Evolutionary conservation across 306 rosid species (phyloP).

Genomic region (Lotus japonicus): DNA sequence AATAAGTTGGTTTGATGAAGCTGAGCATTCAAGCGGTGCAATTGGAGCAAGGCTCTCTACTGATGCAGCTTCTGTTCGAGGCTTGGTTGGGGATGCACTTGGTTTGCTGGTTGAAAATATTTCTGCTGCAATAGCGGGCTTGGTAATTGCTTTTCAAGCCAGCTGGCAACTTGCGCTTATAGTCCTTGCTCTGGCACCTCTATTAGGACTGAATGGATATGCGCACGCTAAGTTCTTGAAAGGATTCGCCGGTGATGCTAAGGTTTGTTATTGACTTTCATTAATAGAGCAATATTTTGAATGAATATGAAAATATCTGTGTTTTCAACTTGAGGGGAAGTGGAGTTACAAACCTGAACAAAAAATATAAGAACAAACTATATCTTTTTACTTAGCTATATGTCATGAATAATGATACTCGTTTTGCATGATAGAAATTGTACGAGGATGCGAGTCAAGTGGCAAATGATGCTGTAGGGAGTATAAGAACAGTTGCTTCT

Average conservation of each 20-base stretch:
- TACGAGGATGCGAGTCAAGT: conserved; percentile 67
- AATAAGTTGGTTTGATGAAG: conserved; percentile 71
- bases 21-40: conserved; percentile 45
- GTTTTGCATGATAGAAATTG: conserved; percentile 31
- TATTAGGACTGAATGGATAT: conserved; percentile 33
- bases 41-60: conserved; percentile 51
- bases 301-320: neutral
- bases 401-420: neutral
- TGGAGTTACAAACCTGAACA: neutral
- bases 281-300: neutral
- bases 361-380: neutral
- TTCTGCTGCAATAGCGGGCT: conserved; percentile 30
- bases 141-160: conserved; percentile 44
- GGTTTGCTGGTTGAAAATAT: conserved; percentile 45
- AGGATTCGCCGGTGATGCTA: conserved; percentile 52
- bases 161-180: conserved; percentile 46
- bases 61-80: conserved; percentile 49
- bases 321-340: neutral
- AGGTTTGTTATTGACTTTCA: conserved; percentile 32
- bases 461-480: conserved; percentile 54
- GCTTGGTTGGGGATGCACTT: conserved; percentile 57
- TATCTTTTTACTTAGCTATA: neutral
- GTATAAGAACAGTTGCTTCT: conserved; percentile 62
- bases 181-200: conserved; percentile 40
- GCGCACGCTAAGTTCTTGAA: conserved; percentile 32